Evolutionary conservation across 768 basidiomycete species (phyloP).

Genomic region (Psilocybe tampanensis): DNA sequence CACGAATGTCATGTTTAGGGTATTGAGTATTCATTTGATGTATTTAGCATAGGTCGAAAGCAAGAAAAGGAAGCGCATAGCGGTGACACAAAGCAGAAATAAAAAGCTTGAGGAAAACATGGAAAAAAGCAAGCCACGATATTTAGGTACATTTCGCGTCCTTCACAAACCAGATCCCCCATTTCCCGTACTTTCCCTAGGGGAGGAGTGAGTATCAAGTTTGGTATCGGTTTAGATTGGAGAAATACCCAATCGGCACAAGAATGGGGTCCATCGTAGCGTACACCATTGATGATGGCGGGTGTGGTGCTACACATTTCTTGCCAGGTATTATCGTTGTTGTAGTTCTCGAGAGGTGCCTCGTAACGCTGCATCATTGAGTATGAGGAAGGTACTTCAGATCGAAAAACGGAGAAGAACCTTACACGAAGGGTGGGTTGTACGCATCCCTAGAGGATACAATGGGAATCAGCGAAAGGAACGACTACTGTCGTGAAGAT

Average conservation of each 20-base stretch:
- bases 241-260: slow-evolving; percentile 13
- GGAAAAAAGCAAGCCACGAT: too few species aligned
- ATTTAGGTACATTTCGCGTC: too few species aligned
- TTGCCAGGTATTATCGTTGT: neutral
- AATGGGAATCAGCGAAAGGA: neutral
- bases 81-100: too few species aligned
- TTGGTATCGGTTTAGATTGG: neutral
- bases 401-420: too few species aligned
- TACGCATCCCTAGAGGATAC: neutral
- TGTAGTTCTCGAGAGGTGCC: neutral
- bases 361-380: neutral
- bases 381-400: neutral
- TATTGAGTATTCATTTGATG: too few species aligned
- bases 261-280: slow-evolving; percentile 8
- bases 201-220: neutral
- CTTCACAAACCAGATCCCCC: slow-evolving; percentile 1
- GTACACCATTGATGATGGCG: slow-evolving; percentile 7
- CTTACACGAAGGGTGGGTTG: neutral
- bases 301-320: slow-evolving; percentile 11
- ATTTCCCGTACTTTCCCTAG: slow-evolving; percentile 4
- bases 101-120: too few species aligned
- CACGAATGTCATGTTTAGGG: too few species aligned
- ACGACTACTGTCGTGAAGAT: neutral
- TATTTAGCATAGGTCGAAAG: too few species aligned
- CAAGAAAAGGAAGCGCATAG: too few species aligned